phyloP scores from a whole-genome alignment of 1,284 basidiomycete genomes.

The Kalmanozyma brasiliensis region DNA sequence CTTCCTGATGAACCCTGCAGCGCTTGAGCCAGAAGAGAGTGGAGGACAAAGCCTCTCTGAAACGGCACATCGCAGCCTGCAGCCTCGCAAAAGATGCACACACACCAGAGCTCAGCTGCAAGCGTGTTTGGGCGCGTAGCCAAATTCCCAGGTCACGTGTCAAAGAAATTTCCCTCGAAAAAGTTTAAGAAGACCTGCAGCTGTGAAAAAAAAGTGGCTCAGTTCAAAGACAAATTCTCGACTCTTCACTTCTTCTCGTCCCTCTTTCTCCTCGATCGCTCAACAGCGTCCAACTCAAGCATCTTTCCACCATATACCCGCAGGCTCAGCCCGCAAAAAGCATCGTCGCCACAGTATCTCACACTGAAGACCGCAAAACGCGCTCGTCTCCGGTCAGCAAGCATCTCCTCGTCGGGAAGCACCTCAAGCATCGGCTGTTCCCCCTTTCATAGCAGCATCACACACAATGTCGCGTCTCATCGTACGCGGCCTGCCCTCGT shows the following conservation, averaged over 20 bases:
- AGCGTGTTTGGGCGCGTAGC: constrained; percentile 36
- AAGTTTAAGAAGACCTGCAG: constrained; percentile 4
- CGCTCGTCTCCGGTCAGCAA: constrained; percentile 10
- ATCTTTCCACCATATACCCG: constrained; percentile 29
- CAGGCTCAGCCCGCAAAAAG: neutral
- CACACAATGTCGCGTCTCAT: constrained; percentile 81
- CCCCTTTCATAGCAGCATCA: neutral
- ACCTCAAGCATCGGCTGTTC: neutral
- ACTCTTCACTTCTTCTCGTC: neutral
- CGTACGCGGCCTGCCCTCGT: constrained; percentile 84
- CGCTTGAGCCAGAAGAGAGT: neutral
- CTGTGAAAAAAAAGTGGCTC: constrained; percentile 1
- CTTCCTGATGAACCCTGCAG: constrained; percentile 19
- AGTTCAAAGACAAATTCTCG: constrained; percentile 3
- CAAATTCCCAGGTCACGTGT: constrained; percentile 21
- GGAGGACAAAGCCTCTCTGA: neutral
- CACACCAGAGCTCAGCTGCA: constrained; percentile 3
- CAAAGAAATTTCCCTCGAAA: neutral
- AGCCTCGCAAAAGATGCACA: neutral
- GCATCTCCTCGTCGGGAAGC: neutral
- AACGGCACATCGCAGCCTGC: neutral
- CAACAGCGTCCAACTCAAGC: constrained; percentile 27
- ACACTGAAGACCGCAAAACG: neutral
- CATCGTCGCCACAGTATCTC: neutral
- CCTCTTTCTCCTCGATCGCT: constrained; percentile 22